Conservation (phyloP, 2,329 filamentous ascomycete genomes). For the Corynespora cassiicola region DNA sequence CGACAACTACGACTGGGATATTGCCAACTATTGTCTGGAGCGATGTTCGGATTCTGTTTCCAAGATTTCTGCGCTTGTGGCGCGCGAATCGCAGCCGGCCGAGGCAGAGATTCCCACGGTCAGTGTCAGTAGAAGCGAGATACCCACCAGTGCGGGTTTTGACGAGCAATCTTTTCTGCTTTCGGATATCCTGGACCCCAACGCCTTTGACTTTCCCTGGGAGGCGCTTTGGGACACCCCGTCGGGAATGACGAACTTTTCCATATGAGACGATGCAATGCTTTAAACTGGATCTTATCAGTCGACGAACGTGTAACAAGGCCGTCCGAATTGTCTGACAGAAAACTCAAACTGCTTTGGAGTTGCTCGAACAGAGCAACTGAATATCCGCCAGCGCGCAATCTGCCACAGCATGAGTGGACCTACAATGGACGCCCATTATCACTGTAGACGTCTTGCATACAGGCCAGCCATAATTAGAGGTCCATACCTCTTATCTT, state of each 20-base stretch:
- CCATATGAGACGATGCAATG: slow-evolving; percentile 18
- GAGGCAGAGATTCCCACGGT: slow-evolving; percentile 22
- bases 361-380: no score
- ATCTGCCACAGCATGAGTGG: no score
- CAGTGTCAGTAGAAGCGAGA: slow-evolving; percentile 13
- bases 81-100: slow-evolving; percentile 22
- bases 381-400: no score
- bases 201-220: slow-evolving; percentile 45
- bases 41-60: slow-evolving; percentile 45
- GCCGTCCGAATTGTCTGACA: not conserved
- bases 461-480: no score
- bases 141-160: slow-evolving; percentile 22
- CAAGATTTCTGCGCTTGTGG: slow-evolving; percentile 38
- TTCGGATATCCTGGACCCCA: slow-evolving; percentile 40
- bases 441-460: no score
- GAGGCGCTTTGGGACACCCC: slow-evolving; percentile 46
- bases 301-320: not conserved
- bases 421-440: no score
- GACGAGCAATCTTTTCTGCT: slow-evolving; percentile 37
- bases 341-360: no score
- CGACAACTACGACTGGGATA: slow-evolving; percentile 61
- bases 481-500: no score
- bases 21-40: slow-evolving; percentile 62
- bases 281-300: not conserved
- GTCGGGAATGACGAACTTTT: slow-evolving; percentile 40